Evolutionary conservation across 371 early-diverging fungal species (phyloP), one percentile per base, ranked within the genome.

Genomic region (Vairimorpha necatrix): DNA sequence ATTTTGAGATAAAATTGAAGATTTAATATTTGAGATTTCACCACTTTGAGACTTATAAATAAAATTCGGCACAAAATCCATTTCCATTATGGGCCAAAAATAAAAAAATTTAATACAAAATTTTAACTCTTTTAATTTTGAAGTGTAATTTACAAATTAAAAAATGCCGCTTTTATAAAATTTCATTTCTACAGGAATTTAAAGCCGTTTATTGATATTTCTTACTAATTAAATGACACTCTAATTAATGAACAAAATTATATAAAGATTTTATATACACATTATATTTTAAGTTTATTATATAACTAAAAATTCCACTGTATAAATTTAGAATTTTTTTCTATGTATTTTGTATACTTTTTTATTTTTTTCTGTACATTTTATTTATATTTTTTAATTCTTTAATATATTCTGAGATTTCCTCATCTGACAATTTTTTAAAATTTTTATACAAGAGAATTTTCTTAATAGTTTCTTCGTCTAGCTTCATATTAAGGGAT

Each of bases 361-460:
- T 56, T 26, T 28, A 56, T 56, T 56, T 56, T 56, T 56, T 56
- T 56, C 28, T 56, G 30, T 56, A 56, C 58, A 56, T 56, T 56
- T 9, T 56, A 20, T 28, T 56, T 28, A 56, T 26, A 56, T 26
- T 56, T 26, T 6, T 2, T 26, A 56, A 3, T 20, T 56, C 28
- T 28, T 2, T 22, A 16, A 56, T 56, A 28, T 26, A 56, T 28
- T 22, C 30, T 56, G 24, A 2, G 30, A 56, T 3, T 4, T 56
- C 58, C 13, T 26, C 28, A 9, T 56, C 58, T 28, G 58, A 26
- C 13, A 56, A 4, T 28, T 56, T 28, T 26, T 56, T 56, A 26
- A 9, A 56, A 4, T 56, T 26, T 26, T 56, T 56, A 32, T 56
- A 56, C 30, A 56, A 26, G 6, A 56, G 28, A 26, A 56, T 28